Evolutionary conservation across 345 rosid genomes (phyloP).

Genomic region (Clarkia xantiana): DNA sequence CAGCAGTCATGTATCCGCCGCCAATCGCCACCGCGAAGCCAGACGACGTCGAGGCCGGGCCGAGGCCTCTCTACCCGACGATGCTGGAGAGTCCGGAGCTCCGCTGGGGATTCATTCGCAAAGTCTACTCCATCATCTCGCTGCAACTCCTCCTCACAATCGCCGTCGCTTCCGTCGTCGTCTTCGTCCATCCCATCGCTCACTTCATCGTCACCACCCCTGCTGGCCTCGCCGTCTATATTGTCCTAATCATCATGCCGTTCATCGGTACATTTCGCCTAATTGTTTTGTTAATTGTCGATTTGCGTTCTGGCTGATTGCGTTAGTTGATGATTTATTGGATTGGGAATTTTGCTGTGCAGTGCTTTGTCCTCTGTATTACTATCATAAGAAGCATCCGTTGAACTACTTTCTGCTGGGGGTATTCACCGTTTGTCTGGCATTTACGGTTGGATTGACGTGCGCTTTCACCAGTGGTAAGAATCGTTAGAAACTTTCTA

Average conservation of each 20-base stretch:
- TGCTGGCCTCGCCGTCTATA: slow-evolving; percentile 62
- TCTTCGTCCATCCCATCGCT: slow-evolving; percentile 42
- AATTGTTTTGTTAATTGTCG: background rate
- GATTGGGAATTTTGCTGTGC: background rate
- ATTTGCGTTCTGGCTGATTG: background rate
- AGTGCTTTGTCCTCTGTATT: background rate
- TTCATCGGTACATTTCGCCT: slow-evolving; percentile 32
- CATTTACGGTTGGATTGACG: slow-evolving; percentile 1
- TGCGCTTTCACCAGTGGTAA: background rate
- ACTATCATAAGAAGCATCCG: background rate
- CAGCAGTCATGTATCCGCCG: background rate
- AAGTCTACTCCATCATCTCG: slow-evolving; percentile 56
- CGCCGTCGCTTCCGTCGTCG: slow-evolving; percentile 66
- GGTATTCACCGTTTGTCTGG: background rate
- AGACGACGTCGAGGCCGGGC: slow-evolving; percentile 44
- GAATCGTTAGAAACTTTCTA: too few relatives aligned
- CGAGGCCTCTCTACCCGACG: slow-evolving; percentile 57
- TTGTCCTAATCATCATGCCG: slow-evolving; percentile 53
- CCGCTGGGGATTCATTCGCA: slow-evolving; percentile 83
- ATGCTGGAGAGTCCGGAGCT: slow-evolving; percentile 70
- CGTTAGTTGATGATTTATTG: background rate
- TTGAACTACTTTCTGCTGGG: background rate
- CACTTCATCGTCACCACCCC: slow-evolving; percentile 42
- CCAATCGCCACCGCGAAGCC: slow-evolving; percentile 9
- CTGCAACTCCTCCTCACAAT: slow-evolving; percentile 56